These are phyloP conservation scores for Aspergillus brasiliensis DNA, from an alignment of 2,329 filamentous ascomycete species.

Conservation along the genomic window DNA sequence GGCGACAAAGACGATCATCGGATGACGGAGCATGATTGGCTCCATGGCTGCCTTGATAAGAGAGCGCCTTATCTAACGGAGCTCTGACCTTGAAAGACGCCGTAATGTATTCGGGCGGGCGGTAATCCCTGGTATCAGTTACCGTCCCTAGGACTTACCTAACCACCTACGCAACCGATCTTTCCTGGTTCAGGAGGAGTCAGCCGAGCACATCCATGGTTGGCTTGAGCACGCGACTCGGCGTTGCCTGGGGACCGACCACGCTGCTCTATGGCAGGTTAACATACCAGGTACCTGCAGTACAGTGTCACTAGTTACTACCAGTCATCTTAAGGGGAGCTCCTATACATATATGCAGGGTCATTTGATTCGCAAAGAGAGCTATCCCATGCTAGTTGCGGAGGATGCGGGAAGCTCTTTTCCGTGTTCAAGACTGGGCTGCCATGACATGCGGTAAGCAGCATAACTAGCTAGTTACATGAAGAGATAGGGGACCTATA, in stretches of 20 bases:
- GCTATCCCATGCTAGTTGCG: background rate
- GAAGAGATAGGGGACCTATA: background rate
- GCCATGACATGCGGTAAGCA: background rate
- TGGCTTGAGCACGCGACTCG: constrained; percentile 7
- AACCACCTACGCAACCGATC: background rate
- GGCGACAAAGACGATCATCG: background rate
- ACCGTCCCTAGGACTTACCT: background rate
- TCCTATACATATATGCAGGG: constrained; percentile 5
- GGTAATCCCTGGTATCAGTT: constrained; percentile 2
- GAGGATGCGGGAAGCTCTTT: background rate
- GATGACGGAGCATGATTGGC: background rate
- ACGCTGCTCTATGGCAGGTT: background rate
- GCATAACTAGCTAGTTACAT: background rate
- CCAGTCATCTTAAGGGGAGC: background rate
- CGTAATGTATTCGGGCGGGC: background rate
- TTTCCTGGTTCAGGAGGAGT: constrained; percentile 9
- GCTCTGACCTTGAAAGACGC: background rate
- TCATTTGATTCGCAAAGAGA: constrained; percentile 2
- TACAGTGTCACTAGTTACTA: background rate
- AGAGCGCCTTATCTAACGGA: constrained; percentile 5
- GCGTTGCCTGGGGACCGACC: constrained; percentile 9
- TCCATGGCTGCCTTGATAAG: constrained; percentile 1
- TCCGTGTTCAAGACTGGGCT: background rate
- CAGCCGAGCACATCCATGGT: constrained; percentile 8
- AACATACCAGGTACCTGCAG: constrained; percentile 8